A percentile compares a stretch with the other conserved stretches of the same genome.
Evolutionary conservation across 345 rosid genomes (phyloP).

Genomic region (Syzygium grande): DNA sequence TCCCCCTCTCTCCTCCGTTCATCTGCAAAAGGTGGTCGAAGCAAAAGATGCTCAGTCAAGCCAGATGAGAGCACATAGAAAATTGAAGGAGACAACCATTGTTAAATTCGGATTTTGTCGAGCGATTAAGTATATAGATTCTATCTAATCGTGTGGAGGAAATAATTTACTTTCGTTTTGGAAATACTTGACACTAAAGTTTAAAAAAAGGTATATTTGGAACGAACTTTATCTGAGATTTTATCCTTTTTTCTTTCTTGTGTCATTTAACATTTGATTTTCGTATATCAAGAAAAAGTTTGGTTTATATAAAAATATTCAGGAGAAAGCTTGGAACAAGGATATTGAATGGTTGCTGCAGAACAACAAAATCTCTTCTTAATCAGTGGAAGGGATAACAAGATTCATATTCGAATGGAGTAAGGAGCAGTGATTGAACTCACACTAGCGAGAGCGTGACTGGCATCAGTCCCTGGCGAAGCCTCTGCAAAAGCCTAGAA

Average conservation of each 20-base stretch:
- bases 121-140: not conserved
- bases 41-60: not conserved
- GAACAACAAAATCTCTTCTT: not conserved
- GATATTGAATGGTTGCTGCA: not conserved
- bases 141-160: not conserved
- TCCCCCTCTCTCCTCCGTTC: conserved; percentile 1
- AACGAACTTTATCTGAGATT: not conserved
- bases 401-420: not conserved
- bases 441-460: not conserved
- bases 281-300: not conserved
- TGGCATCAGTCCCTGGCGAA: not conserved
- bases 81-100: not conserved
- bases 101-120: not conserved
- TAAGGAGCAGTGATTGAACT: not conserved
- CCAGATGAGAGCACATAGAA: not conserved
- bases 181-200: not conserved
- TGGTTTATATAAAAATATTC: not conserved
- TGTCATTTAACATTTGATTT: not conserved
- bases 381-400: not conserved
- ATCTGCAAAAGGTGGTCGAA: not conserved
- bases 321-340: not conserved
- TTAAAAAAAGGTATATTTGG: not conserved
- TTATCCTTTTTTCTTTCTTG: not conserved
- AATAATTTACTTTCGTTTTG: not conserved
- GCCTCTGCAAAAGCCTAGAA: conserved; percentile 5